Evolutionary conservation across 1,284 basidiomycete species (phyloP).

Genomic region (Sphagnurus paluster): DNA sequence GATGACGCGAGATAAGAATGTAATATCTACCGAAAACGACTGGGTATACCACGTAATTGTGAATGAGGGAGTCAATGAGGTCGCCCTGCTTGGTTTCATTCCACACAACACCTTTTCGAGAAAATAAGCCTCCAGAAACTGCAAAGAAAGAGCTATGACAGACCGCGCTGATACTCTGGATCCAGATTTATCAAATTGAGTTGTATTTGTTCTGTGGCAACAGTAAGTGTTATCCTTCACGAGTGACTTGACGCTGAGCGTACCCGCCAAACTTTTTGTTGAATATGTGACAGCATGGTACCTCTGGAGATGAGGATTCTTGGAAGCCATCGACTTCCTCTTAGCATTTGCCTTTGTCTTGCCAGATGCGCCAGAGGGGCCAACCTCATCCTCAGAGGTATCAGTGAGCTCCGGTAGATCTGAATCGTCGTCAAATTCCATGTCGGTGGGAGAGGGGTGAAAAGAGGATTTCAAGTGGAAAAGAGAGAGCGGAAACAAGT

Average conservation of each 20-base stretch:
- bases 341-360: not conserved
- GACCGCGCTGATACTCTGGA: constrained; percentile 71
- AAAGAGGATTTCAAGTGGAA: too few relatives aligned
- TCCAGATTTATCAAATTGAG: constrained; percentile 54
- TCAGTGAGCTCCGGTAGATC: constrained; percentile 16
- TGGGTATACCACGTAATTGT: constrained; percentile 67
- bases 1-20: not conserved
- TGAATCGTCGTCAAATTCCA: constrained; percentile 7
- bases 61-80: constrained; percentile 67
- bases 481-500: too few relatives aligned
- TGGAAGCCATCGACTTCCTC: not conserved
- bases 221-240: not conserved
- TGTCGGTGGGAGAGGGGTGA: not conserved
- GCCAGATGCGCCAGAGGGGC: not conserved
- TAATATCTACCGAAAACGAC: constrained; percentile 59
- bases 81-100: constrained; percentile 60
- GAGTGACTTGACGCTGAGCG: constrained; percentile 2
- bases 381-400: constrained; percentile 6
- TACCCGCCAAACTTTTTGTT: constrained; percentile 51
- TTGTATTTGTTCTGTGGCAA: constrained; percentile 51
- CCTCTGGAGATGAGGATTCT: constrained; percentile 34
- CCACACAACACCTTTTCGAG: constrained; percentile 63
- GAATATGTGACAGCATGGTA: constrained; percentile 54
- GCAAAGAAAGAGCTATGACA: constrained; percentile 9
- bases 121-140: not conserved